Conservation (phyloP, 208 protist genomes). For the Trypanosoma caninum region DNA sequence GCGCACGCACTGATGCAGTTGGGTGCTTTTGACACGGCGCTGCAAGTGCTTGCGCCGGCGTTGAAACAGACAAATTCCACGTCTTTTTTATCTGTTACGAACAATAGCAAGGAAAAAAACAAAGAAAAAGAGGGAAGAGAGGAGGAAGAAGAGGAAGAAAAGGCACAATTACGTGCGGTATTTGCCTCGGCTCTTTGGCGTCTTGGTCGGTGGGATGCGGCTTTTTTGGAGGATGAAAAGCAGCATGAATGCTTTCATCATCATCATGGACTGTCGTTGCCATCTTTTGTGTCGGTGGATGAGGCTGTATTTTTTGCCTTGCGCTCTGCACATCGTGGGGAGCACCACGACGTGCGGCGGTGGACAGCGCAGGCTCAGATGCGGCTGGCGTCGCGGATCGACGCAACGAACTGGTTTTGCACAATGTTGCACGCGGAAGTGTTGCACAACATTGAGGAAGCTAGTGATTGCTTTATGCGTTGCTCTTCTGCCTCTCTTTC, state of each 20-base stretch:
- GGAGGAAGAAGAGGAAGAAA: constrained; percentile 1
- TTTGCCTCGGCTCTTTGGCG: constrained; percentile 54
- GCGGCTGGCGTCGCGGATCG: constrained; percentile 29
- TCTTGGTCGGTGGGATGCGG: constrained; percentile 34
- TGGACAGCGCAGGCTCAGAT: constrained; percentile 27
- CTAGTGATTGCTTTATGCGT: constrained; percentile 8
- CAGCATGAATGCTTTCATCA: constrained; percentile 3
- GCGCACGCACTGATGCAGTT: constrained; percentile 27
- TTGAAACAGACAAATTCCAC: neutral
- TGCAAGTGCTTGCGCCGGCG: constrained; percentile 20
- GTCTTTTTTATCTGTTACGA: neutral
- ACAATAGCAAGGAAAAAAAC: neutral
- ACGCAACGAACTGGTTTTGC: constrained; percentile 29
- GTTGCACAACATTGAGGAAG: constrained; percentile 44
- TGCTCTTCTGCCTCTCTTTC: neutral
- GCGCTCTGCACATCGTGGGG: constrained; percentile 1
- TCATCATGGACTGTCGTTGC: constrained; percentile 23
- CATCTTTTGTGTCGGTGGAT: constrained; percentile 26
- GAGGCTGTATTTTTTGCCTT: constrained; percentile 27
- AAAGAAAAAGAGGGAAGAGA: neutral
- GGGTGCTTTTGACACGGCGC: constrained; percentile 10
- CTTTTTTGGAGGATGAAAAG: neutral
- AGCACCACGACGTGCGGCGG: constrained; percentile 11
- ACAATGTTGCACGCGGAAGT: constrained; percentile 46
- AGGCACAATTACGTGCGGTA: constrained; percentile 23